Conservation (phyloP, 768 basidiomycete genomes). For the Mycena vitilis region DNA sequence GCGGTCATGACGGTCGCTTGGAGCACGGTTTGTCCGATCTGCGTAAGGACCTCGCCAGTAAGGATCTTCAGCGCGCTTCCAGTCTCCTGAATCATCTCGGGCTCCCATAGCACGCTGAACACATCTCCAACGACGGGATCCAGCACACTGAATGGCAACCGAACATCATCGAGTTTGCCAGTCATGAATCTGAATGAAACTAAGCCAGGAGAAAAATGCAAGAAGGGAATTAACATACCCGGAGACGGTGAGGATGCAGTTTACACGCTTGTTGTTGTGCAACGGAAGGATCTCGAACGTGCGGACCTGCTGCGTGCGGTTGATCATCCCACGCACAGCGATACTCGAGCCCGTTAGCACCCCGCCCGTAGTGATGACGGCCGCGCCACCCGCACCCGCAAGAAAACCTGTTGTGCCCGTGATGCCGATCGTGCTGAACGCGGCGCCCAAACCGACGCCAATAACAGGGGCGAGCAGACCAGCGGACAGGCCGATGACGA, state of each 20-base stretch:
- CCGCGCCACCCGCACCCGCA: slow-evolving; percentile 92
- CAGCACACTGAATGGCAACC: slow-evolving; percentile 95
- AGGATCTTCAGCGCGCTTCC: slow-evolving; percentile 93
- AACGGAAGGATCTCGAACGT: slow-evolving; percentile 96
- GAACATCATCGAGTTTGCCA: slow-evolving; percentile 88
- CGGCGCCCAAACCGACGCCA: slow-evolving; percentile 93
- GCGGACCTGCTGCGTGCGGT: slow-evolving; percentile 85
- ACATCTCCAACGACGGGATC: slow-evolving; percentile 98
- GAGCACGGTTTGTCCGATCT: slow-evolving; percentile 90
- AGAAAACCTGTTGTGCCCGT: slow-evolving; percentile 92
- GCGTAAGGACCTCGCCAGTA: slow-evolving; percentile 89
- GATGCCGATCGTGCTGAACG: slow-evolving; percentile 91
- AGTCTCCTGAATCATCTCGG: slow-evolving; percentile 98
- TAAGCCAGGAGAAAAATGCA: not conserved
- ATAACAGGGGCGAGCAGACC: slow-evolving; percentile 96
- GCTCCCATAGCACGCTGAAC: slow-evolving; percentile 97
- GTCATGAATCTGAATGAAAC: slow-evolving; percentile 82
- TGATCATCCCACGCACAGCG: slow-evolving; percentile 91
- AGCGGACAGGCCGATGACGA: slow-evolving; percentile 96
- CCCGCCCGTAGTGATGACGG: slow-evolving; percentile 95
- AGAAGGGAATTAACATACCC: slow-evolving; percentile 69
- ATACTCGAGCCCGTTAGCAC: slow-evolving; percentile 94
- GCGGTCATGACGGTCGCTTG: slow-evolving; percentile 95
- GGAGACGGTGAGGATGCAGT: slow-evolving; percentile 93
- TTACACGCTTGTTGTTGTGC: slow-evolving; percentile 98